Evolutionary conservation across 2,329 filamentous ascomycete genomes (phyloP).

Genomic region (Nothopassalora personata): DNA sequence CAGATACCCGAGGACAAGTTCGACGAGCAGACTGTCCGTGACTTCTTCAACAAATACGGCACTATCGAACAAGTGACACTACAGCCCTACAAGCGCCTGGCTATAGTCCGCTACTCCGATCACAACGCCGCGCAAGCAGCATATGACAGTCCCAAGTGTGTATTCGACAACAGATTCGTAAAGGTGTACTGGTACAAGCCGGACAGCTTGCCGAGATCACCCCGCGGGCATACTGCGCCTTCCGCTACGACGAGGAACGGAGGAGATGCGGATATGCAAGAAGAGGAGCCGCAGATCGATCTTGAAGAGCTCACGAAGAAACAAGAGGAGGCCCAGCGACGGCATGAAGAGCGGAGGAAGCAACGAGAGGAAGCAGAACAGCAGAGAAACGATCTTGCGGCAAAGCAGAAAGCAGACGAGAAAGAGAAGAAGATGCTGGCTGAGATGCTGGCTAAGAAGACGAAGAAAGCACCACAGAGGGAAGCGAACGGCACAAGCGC

Average conservation of each 20-base stretch:
- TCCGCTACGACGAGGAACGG: constrained; percentile 3
- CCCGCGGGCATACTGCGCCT: neutral
- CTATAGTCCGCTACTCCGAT: constrained; percentile 63
- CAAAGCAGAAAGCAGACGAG: constrained; percentile 57
- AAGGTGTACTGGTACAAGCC: constrained; percentile 73
- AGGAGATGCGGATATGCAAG: constrained; percentile 25
- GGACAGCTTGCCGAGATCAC: constrained; percentile 23
- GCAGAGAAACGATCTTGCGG: constrained; percentile 59
- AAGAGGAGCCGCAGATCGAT: constrained; percentile 55
- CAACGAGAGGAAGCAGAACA: constrained; percentile 60
- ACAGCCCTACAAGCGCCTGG: constrained; percentile 61
- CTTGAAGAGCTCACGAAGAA: constrained; percentile 62
- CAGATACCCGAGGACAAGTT: constrained; percentile 70
- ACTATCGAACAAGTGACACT: constrained; percentile 59
- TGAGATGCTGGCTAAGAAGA: constrained; percentile 57
- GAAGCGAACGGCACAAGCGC: constrained; percentile 22
- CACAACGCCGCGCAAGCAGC: constrained; percentile 64
- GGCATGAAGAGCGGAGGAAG: constrained; percentile 59
- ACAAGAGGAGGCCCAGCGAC: constrained; percentile 67
- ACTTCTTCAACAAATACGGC: constrained; percentile 70
- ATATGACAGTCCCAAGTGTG: constrained; percentile 69
- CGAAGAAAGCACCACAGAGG: constrained; percentile 29
- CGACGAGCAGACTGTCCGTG: constrained; percentile 57
- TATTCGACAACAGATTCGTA: constrained; percentile 82
- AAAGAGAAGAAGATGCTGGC: constrained; percentile 60